Evolutionary conservation across 768 basidiomycete species (phyloP).

Genomic region (Termitomyces eurrhizus): DNA sequence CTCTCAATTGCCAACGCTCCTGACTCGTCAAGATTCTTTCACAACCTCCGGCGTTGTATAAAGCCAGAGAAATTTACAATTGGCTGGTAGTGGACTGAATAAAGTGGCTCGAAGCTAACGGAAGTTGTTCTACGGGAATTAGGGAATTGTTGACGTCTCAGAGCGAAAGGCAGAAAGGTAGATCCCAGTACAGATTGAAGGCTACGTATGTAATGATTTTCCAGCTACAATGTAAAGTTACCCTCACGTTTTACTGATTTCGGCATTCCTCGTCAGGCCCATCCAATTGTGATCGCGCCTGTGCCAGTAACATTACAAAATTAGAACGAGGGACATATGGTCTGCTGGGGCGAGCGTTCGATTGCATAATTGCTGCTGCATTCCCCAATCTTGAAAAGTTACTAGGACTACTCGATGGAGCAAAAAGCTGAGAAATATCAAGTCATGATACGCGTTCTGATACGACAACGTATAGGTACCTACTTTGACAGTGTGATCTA

Average conservation of each 20-base stretch:
- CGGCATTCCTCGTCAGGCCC: conserved; percentile 24
- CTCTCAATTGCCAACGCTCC: conserved; percentile 17
- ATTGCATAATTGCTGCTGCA: conserved; percentile 50
- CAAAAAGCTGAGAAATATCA: conserved; percentile 50
- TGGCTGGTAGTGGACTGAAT: conserved; percentile 15
- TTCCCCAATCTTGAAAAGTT: conserved; percentile 51
- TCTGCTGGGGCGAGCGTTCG: conserved; percentile 41
- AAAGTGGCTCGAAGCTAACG: conserved; percentile 9
- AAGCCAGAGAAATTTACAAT: conserved; percentile 13
- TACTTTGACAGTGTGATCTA: conserved; percentile 83
- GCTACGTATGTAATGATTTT: not conserved
- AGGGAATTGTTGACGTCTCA: not conserved
- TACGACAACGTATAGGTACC: conserved; percentile 6
- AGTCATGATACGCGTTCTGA: conserved; percentile 5
- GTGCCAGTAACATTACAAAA: conserved; percentile 23
- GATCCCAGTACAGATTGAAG: not conserved
- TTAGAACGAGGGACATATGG: conserved; percentile 24
- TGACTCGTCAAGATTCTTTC: conserved; percentile 13
- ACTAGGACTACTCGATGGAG: conserved; percentile 45
- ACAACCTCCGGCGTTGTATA: conserved; percentile 12
- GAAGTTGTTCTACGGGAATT: conserved; percentile 10
- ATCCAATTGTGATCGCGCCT: conserved; percentile 22
- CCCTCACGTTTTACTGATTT: conserved; percentile 19
- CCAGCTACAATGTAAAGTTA: not conserved
- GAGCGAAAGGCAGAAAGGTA: not conserved